A percentile compares a stretch with the other conserved stretches of the same genome.
Conservation (phyloP, 257 asterid genomes). For the Nicotiana noctiflora region DNA sequence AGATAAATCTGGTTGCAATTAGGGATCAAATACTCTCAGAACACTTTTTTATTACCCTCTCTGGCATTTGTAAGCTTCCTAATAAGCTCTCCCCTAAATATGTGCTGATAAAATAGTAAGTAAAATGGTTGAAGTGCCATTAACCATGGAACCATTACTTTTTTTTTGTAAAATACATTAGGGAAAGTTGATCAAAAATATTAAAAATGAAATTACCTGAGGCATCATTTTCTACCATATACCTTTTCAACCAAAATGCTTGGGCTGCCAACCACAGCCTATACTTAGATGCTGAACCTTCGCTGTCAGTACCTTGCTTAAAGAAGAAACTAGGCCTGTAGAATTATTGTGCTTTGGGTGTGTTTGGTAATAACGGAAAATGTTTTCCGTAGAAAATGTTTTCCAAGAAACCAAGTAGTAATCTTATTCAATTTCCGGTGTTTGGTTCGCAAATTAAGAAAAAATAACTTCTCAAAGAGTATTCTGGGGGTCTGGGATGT, state of each 20-base stretch:
- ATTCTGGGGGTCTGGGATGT: too few relatives aligned
- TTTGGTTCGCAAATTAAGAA: too few relatives aligned
- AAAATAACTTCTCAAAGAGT: too few relatives aligned
- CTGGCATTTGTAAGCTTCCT: background rate
- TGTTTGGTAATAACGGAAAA: too few relatives aligned
- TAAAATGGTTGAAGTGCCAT: background rate
- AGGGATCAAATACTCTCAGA: background rate
- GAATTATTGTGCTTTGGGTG: background rate
- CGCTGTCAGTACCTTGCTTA: background rate
- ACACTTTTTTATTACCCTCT: background rate
- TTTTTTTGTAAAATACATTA: background rate
- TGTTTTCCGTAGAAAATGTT: too few relatives aligned
- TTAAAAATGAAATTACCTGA: background rate
- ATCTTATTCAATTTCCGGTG: too few relatives aligned
- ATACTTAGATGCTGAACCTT: background rate
- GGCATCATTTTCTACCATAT: background rate
- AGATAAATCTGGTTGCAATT: background rate
- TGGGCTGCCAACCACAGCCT: conserved; percentile 1
- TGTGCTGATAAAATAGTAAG: background rate
- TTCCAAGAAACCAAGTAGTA: too few relatives aligned
- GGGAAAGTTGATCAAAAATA: background rate
- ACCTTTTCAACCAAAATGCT: background rate
- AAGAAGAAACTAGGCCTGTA: background rate
- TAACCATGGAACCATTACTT: background rate
- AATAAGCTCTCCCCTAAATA: background rate